phyloP scores from a whole-genome alignment of 2,329 filamentous ascomycete genomes.

The Sporothrix curviconia region DNA sequence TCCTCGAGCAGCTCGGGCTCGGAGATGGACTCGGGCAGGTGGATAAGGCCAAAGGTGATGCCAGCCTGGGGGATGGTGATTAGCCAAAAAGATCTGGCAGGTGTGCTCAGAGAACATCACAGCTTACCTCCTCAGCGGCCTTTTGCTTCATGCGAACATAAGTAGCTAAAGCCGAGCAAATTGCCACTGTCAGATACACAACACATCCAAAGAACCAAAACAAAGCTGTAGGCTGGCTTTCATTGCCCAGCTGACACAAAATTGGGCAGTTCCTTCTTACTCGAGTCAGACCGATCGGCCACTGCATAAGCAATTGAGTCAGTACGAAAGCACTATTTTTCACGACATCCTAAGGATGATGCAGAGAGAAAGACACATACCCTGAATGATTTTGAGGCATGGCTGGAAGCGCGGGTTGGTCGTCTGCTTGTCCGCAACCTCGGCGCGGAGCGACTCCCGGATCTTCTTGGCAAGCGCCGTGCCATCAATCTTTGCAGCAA shows the following conservation, averaged over 20 bases:
- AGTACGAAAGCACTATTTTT: not conserved
- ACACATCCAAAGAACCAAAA: not conserved
- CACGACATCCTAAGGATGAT: not conserved
- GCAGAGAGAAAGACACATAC: slow-evolving; percentile 39
- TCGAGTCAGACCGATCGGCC: slow-evolving; percentile 85
- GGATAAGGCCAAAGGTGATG: slow-evolving; percentile 79
- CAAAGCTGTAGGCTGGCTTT: not conserved
- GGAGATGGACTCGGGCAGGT: slow-evolving; percentile 72
- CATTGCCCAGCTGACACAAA: not conserved
- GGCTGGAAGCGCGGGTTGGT: slow-evolving; percentile 83
- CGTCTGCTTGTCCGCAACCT: slow-evolving; percentile 77
- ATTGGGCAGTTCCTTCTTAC: slow-evolving; percentile 43
- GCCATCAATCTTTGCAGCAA: slow-evolving; percentile 88
- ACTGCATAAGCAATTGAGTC: slow-evolving; percentile 45
- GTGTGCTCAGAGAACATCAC: not conserved
- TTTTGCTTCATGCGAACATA: slow-evolving; percentile 99
- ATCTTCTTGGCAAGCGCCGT: slow-evolving; percentile 90
- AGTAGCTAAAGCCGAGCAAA: slow-evolving; percentile 54
- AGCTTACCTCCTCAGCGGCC: slow-evolving; percentile 76
- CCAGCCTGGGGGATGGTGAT: slow-evolving; percentile 57
- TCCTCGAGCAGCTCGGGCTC: slow-evolving; percentile 81
- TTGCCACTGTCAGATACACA: not conserved
- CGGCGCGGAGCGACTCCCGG: slow-evolving; percentile 68
- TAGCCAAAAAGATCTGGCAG: not conserved
- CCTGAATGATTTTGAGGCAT: slow-evolving; percentile 89